Conservation (phyloP, 306 rosid species). For the Vicia faba region DNA sequence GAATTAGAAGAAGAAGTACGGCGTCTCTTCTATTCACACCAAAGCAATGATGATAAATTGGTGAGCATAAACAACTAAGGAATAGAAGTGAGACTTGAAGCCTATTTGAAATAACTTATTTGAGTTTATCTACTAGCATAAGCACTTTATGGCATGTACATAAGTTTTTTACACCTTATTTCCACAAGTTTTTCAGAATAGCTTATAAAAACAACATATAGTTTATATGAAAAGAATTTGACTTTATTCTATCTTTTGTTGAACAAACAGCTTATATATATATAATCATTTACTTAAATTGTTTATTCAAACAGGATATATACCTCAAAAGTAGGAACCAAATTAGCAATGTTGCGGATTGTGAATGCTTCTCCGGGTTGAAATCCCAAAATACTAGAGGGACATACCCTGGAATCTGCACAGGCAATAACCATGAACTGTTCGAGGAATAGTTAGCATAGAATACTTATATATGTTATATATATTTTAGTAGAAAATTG, state of each 20-base stretch:
- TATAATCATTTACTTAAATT: background rate
- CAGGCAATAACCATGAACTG: slow-evolving; percentile 97
- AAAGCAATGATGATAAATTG: slow-evolving; percentile 5
- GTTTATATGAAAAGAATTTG: background rate
- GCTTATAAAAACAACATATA: background rate
- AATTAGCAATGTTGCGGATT: slow-evolving; percentile 87
- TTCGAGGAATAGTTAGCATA: slow-evolving; percentile 57
- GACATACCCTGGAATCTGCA: slow-evolving; percentile 99
- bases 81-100: slow-evolving; percentile 5
- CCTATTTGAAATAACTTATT: background rate
- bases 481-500: slow-evolving; percentile 19
- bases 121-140: background rate
- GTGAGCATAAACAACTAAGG: slow-evolving; percentile 19
- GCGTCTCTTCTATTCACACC: slow-evolving; percentile 15
- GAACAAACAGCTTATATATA: background rate
- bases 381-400: slow-evolving; percentile 81
- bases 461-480: slow-evolving; percentile 9
- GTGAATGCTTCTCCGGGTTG: slow-evolving; percentile 94
- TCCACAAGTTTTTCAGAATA: background rate
- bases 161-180: background rate
- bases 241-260: background rate
- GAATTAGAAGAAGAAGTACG: slow-evolving; percentile 22
- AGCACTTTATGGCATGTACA: background rate
- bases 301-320: background rate
- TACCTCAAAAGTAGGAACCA: slow-evolving; percentile 91